These are phyloP conservation scores for Picochlorum sp. DNA, from an alignment of 139 green algal genomes.

Conservation along the genomic window DNA sequence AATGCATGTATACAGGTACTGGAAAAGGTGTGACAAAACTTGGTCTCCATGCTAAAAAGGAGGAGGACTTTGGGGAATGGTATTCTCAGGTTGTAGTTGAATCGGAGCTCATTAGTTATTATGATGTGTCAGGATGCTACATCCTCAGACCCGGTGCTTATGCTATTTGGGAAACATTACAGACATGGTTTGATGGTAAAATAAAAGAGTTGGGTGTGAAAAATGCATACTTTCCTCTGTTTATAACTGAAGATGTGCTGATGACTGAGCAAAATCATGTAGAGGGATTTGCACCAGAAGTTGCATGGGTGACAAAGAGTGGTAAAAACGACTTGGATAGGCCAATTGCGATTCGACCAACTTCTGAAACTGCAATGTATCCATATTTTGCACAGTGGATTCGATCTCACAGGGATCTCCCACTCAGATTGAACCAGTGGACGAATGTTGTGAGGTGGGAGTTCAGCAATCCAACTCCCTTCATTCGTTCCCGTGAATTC, in stretches of 20 bases:
- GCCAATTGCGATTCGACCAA: slow-evolving; percentile 95
- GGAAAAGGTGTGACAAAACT: slow-evolving; percentile 63
- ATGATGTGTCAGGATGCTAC: slow-evolving; percentile 95
- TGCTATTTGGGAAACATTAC: slow-evolving; percentile 76
- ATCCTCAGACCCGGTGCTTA: slow-evolving; percentile 92
- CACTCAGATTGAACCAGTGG: slow-evolving; percentile 97
- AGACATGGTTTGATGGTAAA: slow-evolving; percentile 75
- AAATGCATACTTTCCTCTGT: slow-evolving; percentile 98
- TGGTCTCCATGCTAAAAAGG: slow-evolving; percentile 71
- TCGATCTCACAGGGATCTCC: slow-evolving; percentile 89
- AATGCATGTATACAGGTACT: slow-evolving; percentile 1
- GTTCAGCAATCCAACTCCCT: slow-evolving; percentile 99
- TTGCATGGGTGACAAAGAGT: slow-evolving; percentile 89
- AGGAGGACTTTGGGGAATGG: slow-evolving; percentile 82
- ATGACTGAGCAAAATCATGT: slow-evolving; percentile 98
- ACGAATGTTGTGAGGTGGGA: slow-evolving; percentile 98
- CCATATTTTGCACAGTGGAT: slow-evolving; percentile 94
- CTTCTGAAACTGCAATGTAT: slow-evolving; percentile 98
- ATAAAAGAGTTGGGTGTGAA: slow-evolving; percentile 92
- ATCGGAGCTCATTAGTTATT: slow-evolving; percentile 86
- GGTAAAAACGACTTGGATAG: slow-evolving; percentile 83
- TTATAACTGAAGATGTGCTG: slow-evolving; percentile 92
- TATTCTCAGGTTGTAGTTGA: slow-evolving; percentile 52
- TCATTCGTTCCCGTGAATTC: slow-evolving; percentile 93
- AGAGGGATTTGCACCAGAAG: slow-evolving; percentile 81